Evolutionary conservation across 345 rosid genomes (phyloP).

Genomic region (Lumnitzera racemosa): DNA sequence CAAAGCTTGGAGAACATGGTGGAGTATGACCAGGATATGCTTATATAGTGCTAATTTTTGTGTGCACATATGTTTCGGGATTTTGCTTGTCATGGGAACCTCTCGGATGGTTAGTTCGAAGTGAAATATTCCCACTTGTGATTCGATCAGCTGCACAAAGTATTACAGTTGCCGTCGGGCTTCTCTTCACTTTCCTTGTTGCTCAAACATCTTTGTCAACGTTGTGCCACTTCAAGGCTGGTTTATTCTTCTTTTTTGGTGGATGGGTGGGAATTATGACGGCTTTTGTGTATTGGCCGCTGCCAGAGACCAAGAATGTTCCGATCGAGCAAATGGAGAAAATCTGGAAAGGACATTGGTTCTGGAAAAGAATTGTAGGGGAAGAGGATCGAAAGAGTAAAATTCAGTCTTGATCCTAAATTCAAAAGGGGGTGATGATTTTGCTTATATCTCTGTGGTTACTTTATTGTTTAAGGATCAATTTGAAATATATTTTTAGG

Average conservation of each 20-base stretch:
- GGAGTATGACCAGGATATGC: too few relatives aligned
- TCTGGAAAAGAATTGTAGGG: slow-evolving; percentile 38
- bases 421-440: too few relatives aligned
- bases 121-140: slow-evolving; percentile 54
- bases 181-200: too few relatives aligned
- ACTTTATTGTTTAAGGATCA: too few relatives aligned
- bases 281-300: slow-evolving; percentile 25
- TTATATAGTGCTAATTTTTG: slow-evolving; percentile 17
- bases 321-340: slow-evolving; percentile 54
- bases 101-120: slow-evolving; percentile 59
- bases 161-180: slow-evolving; percentile 16
- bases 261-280: slow-evolving; percentile 32
- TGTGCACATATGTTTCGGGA: slow-evolving; percentile 48
- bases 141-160: slow-evolving; percentile 54
- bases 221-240: too few relatives aligned
- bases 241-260: too few relatives aligned
- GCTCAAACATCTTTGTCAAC: too few relatives aligned
- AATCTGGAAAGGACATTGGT: slow-evolving; percentile 46
- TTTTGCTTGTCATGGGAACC: slow-evolving; percentile 75
- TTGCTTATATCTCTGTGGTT: too few relatives aligned
- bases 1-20: too few relatives aligned
- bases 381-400: slow-evolving; percentile 11
- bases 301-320: slow-evolving; percentile 53
- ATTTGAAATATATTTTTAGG: too few relatives aligned
- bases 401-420: too few relatives aligned